Evolutionary conservation across 2,329 filamentous ascomycete species (phyloP).

Genomic region (Chaetomiaceae sp.): DNA sequence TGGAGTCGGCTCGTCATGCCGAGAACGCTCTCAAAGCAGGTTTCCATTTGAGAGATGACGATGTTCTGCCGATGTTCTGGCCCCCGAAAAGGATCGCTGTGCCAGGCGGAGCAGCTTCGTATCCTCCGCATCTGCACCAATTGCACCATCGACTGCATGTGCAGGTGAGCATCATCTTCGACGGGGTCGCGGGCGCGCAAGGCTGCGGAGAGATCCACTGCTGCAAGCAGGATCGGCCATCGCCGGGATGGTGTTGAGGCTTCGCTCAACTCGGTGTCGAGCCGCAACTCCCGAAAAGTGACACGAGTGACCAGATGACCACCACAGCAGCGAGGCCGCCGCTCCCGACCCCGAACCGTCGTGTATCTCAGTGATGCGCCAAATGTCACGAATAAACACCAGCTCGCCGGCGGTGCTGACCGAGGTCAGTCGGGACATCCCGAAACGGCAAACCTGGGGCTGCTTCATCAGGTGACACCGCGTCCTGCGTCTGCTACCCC

Average conservation of each 20-base stretch:
- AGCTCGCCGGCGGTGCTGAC: neutral
- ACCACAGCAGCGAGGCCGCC: neutral
- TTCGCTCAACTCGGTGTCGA: no score
- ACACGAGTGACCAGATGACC: neutral
- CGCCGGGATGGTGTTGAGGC: neutral
- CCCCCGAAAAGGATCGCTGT: neutral
- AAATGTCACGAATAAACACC: neutral
- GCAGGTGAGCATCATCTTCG: neutral
- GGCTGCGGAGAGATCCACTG: neutral
- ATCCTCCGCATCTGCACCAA: neutral
- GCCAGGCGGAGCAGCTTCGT: slow-evolving; percentile 1
- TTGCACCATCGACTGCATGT: neutral
- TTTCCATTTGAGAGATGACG: no score
- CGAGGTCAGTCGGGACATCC: slow-evolving; percentile 1
- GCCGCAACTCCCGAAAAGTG: no score
- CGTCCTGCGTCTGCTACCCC: slow-evolving; percentile 21
- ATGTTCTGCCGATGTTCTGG: no score
- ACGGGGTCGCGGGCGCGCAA: neutral
- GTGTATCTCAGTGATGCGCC: neutral
- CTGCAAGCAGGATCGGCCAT: neutral
- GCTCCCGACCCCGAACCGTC: neutral
- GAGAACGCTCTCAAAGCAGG: neutral
- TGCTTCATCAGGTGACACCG: slow-evolving; percentile 25
- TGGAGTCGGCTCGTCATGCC: neutral
- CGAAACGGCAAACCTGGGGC: neutral